These are phyloP conservation scores for Ophioceras dolichostomum DNA, from an alignment of 2,329 filamentous ascomycete genomes.

Conservation along the genomic window DNA sequence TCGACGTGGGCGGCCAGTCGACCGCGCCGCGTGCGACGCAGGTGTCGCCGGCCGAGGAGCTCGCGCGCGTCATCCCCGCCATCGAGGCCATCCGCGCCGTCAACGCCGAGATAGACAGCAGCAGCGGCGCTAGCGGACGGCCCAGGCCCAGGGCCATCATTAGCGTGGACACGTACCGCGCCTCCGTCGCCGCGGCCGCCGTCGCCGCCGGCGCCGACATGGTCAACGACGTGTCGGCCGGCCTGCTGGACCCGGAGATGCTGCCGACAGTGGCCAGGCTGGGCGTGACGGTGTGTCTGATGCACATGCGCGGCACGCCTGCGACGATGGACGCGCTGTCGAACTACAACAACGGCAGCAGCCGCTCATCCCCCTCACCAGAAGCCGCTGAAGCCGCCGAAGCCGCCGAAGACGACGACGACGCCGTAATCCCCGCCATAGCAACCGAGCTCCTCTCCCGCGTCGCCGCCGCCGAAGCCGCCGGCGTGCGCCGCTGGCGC, in stretches of 20 bases:
- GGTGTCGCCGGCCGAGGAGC: slow-evolving; percentile 61
- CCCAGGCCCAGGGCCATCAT: slow-evolving; percentile 40
- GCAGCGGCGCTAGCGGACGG: slow-evolving; percentile 14
- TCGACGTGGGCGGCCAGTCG: slow-evolving; percentile 90
- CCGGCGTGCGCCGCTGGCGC: slow-evolving; percentile 82
- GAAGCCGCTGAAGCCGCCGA: not conserved
- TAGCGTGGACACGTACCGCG: slow-evolving; percentile 88
- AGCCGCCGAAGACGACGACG: slow-evolving; percentile 5
- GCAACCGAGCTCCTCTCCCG: slow-evolving; percentile 56
- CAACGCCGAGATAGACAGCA: slow-evolving; percentile 26
- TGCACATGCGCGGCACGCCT: slow-evolving; percentile 90
- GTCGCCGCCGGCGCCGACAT: slow-evolving; percentile 75
- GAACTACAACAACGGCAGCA: slow-evolving; percentile 50
- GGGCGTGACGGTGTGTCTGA: slow-evolving; percentile 68
- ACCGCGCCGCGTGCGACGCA: slow-evolving; percentile 66
- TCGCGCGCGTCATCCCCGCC: slow-evolving; percentile 66
- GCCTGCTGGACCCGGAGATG: slow-evolving; percentile 69
- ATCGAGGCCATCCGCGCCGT: slow-evolving; percentile 59
- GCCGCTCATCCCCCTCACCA: not conserved
- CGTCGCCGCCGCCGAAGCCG: slow-evolving; percentile 61
- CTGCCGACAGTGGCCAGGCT: slow-evolving; percentile 65
- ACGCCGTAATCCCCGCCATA: slow-evolving; percentile 48
- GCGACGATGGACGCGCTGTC: slow-evolving; percentile 64
- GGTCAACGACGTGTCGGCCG: slow-evolving; percentile 89
- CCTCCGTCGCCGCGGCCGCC: slow-evolving; percentile 66